Evolutionary conservation across 2,329 filamentous ascomycete species (phyloP).

Genomic region (Talaromyces sp.): DNA sequence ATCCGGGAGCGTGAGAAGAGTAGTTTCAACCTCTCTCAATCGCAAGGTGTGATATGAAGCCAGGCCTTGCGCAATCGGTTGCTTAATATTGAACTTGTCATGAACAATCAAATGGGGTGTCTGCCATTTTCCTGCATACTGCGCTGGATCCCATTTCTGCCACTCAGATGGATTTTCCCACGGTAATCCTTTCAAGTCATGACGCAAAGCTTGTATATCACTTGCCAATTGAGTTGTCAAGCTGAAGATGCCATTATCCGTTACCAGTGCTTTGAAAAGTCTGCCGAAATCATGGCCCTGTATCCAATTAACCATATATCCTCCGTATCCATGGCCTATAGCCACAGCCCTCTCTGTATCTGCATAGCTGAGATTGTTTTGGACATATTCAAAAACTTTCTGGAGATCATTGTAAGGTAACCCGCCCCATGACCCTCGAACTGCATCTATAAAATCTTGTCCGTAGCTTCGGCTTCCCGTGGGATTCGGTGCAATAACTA

Average conservation of each 20-base stretch:
- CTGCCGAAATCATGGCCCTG: background rate
- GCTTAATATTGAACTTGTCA: background rate
- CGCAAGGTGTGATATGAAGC: background rate
- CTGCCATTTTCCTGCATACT: background rate
- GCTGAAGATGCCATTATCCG: background rate
- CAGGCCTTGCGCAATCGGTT: background rate
- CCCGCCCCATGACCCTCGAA: background rate
- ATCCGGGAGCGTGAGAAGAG: background rate
- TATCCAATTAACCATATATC: background rate
- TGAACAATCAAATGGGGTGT: background rate
- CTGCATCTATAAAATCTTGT: background rate
- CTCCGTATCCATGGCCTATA: background rate
- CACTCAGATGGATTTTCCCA: background rate
- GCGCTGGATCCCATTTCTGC: background rate
- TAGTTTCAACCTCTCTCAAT: background rate
- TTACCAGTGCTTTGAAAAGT: background rate
- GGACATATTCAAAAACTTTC: background rate
- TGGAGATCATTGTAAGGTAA: background rate
- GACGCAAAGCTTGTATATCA: background rate
- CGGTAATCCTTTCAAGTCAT: background rate
- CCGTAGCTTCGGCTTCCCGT: background rate
- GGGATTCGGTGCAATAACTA: background rate
- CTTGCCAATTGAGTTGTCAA: background rate
- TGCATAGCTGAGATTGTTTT: background rate
- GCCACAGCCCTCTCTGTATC: background rate